These are phyloP conservation scores for Penicillium expansum DNA, from an alignment of 2,329 filamentous ascomycete species.

Conservation along the genomic window DNA sequence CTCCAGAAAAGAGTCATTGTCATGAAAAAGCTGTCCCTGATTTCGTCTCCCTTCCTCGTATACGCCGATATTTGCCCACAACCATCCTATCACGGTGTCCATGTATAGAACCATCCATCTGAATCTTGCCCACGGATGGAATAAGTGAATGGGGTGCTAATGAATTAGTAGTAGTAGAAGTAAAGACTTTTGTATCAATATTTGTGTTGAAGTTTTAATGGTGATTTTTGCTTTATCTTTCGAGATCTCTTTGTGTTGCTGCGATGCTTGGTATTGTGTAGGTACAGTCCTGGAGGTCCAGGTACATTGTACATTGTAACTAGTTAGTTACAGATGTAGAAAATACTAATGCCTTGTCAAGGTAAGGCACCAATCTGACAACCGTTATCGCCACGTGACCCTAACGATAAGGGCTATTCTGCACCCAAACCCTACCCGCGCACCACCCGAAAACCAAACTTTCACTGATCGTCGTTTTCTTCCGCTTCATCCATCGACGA, in stretches of 20 bases:
- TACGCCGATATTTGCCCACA: slow-evolving; percentile 8
- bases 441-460: slow-evolving; percentile 32
- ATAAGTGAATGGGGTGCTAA: slow-evolving; percentile 2
- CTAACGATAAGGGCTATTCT: background rate
- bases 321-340: background rate
- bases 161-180: slow-evolving; percentile 4
- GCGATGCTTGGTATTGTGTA: background rate
- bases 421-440: slow-evolving; percentile 29
- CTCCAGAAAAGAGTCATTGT: slow-evolving; percentile 34
- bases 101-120: slow-evolving; percentile 15
- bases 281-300: background rate
- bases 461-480: slow-evolving; percentile 18
- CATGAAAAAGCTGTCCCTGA: slow-evolving; percentile 30
- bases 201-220: background rate
- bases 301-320: background rate
- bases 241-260: background rate
- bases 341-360: background rate
- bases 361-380: background rate
- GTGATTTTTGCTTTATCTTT: background rate
- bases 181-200: slow-evolving; percentile 7
- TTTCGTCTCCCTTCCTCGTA: slow-evolving; percentile 19
- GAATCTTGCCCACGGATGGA: background rate
- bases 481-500: slow-evolving; percentile 28
- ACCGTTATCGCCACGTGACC: background rate
- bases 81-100: slow-evolving; percentile 4